These are phyloP conservation scores for Umbelopsis sp. DNA, from an alignment of 371 early-diverging fungal species.

Conservation along the genomic window DNA sequence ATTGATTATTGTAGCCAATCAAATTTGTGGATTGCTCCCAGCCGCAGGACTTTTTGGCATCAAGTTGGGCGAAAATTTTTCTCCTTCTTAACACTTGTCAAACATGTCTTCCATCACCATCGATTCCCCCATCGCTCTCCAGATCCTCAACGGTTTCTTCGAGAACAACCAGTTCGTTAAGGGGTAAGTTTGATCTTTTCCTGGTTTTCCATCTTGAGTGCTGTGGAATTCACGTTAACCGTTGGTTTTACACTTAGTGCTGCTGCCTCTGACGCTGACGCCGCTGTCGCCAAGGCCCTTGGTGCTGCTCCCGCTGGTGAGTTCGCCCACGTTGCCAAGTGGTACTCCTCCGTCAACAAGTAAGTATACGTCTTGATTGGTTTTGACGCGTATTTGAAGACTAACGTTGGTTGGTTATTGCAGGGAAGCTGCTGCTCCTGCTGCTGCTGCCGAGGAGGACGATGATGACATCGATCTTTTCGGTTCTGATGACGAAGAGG, in stretches of 20 bases:
- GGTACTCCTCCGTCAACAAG: slow-evolving; percentile 47
- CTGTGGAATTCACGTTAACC: too few relatives aligned
- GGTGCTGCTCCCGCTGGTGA: slow-evolving; percentile 48
- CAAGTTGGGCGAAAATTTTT: not conserved
- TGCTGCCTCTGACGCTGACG: slow-evolving; percentile 44
- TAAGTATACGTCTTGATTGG: slow-evolving; percentile 25
- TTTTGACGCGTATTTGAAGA: not conserved
- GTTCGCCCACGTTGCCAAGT: slow-evolving; percentile 44
- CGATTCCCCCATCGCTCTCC: slow-evolving; percentile 60
- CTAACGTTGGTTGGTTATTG: slow-evolving; percentile 12
- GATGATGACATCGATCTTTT: slow-evolving; percentile 97
- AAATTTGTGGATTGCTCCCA: not conserved
- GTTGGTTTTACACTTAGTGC: slow-evolving; percentile 21
- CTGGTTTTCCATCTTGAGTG: not conserved
- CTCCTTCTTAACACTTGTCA: slow-evolving; percentile 13
- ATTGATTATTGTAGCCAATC: slow-evolving; percentile 11
- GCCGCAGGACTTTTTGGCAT: slow-evolving; percentile 5
- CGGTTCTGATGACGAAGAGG: slow-evolving; percentile 89
- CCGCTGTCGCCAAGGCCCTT: slow-evolving; percentile 47
- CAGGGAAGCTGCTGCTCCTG: slow-evolving; percentile 52
- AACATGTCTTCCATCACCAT: slow-evolving; percentile 61
- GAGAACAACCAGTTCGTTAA: slow-evolving; percentile 74
- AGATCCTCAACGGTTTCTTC: slow-evolving; percentile 75
- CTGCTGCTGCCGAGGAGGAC: slow-evolving; percentile 73
- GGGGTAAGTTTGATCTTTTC: slow-evolving; percentile 50